Evolutionary conservation across 1,284 basidiomycete species (phyloP), one percentile per base, ranked within the genome.

Genomic region (Porphyrellus sp.): DNA sequence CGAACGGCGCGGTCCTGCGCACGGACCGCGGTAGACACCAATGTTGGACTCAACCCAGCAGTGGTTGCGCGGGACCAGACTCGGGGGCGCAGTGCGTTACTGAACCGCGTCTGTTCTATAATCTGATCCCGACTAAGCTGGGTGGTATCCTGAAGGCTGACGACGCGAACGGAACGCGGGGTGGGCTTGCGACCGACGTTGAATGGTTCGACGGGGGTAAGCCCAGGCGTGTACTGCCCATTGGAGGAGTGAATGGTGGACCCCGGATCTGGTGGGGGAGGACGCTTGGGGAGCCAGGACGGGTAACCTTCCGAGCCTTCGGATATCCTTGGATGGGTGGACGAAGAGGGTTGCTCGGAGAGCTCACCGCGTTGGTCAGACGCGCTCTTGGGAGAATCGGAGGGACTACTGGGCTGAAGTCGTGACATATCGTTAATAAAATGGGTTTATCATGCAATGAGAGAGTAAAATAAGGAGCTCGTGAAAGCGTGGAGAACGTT

Each of bases 281-380:
- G 88, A n/a, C 88, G 78, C 55, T 75, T 81, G 13, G 88, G 88
- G 5, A 91, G 81, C 88, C 89, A 91, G 25, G 85, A 83, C 5
- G 88, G 88, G 63, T 91, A 91, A 23, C 82, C 82, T 59, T 87
- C 85, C 9, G 82, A 85, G 54, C 76, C 74, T 61, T 73, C 74
- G 34, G 77, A 77, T 52, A 63, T 60, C 51, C 71, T 65, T 25
- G 67, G 67, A 13, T 68, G 72, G 35, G 69, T 67, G 0, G 70
- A 62, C 55, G 72, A 74, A 55, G 54, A 74, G 48, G 69, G 66
- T 5, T 65, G 67, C 25, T 70, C 69, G 52, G 70, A 69, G 31
- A 67, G 53, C 44, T 68, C 63, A 24, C 53, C 70, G 7, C 58
- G 65, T 9, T 52, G 64, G 43, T 68, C 67, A 24, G 69, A 59